Conservation (phyloP, 768 basidiomycete genomes). For the Aureoboletus auriporus region DNA sequence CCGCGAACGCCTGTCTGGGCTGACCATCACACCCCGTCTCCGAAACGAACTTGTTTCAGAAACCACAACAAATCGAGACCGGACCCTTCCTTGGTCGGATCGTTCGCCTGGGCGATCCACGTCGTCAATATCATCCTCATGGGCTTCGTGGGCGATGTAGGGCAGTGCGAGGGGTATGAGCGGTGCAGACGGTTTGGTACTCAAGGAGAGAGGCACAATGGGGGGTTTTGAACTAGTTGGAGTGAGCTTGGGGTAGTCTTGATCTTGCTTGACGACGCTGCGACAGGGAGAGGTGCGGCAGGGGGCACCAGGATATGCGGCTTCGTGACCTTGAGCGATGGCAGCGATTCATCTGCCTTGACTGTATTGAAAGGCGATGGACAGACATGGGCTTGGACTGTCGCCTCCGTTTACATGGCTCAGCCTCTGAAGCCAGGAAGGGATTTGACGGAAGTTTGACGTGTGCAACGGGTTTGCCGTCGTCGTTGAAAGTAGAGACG, state of each 20-base stretch:
- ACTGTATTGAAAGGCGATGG: background rate
- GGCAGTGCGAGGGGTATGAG: conserved; percentile 10
- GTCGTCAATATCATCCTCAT: conserved; percentile 51
- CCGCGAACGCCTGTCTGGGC: conserved; percentile 51
- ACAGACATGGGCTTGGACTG: background rate
- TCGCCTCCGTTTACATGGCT: conserved; percentile 3
- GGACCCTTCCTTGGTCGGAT: conserved; percentile 48
- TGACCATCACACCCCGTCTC: conserved; percentile 50
- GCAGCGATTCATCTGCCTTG: background rate
- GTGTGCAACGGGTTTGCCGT: conserved; percentile 11
- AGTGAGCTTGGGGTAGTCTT: background rate
- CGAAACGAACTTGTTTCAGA: conserved; percentile 42
- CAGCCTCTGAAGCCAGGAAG: background rate
- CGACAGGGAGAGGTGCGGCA: too few relatives aligned
- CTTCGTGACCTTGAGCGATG: conserved; percentile 14
- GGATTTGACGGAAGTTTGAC: too few relatives aligned
- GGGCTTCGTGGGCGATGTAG: conserved; percentile 28
- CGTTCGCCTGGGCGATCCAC: conserved; percentile 44
- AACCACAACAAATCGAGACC: conserved; percentile 48
- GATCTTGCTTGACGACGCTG: conserved; percentile 1
- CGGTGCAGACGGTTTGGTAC: conserved; percentile 12
- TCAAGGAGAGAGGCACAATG: conserved; percentile 12
- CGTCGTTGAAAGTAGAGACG: background rate
- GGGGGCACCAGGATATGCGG: conserved; percentile 11
- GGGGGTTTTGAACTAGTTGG: conserved; percentile 23